Percentiles rank a stretch among this genome's conserved stretches.
phyloP scores from a whole-genome alignment of 2,329 filamentous ascomycete species.

The Xylariaceae sp. region DNA sequence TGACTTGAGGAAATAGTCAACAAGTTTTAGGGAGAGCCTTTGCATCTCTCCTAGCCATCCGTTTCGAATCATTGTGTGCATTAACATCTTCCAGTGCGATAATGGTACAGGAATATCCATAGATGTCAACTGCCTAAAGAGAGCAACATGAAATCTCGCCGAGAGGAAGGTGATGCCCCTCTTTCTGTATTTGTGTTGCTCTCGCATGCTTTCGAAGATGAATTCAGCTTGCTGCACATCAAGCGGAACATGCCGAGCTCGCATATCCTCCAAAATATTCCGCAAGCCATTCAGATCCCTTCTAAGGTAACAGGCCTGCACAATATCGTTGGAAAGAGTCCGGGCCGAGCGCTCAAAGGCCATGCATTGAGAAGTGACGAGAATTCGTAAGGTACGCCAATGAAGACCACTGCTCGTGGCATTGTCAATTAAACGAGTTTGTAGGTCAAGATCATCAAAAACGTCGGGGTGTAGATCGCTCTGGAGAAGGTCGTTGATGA shows the following conservation, averaged over 20 bases:
- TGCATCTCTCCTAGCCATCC: conserved; percentile 46
- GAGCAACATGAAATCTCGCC: conserved; percentile 30
- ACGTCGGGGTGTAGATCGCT: conserved; percentile 56
- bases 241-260: conserved; percentile 32
- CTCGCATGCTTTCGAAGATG: conserved; percentile 30
- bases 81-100: conserved; percentile 42
- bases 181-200: conserved; percentile 17
- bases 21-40: conserved; percentile 42
- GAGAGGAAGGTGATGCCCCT: conserved; percentile 20
- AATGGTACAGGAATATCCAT: conserved; percentile 41
- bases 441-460: conserved; percentile 46
- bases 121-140: conserved; percentile 37
- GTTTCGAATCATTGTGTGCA: conserved; percentile 44
- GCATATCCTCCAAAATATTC: conserved; percentile 39
- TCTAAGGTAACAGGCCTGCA: conserved; percentile 29
- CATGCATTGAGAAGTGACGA: conserved; percentile 44
- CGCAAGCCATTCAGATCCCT: conserved; percentile 29
- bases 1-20: conserved; percentile 36
- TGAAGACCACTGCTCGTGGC: conserved; percentile 36
- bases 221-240: conserved; percentile 28
- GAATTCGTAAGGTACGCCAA: conserved; percentile 40
- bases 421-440: conserved; percentile 38
- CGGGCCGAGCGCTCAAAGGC: conserved; percentile 30
- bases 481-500: conserved; percentile 45
- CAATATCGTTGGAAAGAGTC: conserved; percentile 34